These are phyloP conservation scores for Auricularia heimuer DNA, from an alignment of 768 basidiomycete species.

Conservation along the genomic window DNA sequence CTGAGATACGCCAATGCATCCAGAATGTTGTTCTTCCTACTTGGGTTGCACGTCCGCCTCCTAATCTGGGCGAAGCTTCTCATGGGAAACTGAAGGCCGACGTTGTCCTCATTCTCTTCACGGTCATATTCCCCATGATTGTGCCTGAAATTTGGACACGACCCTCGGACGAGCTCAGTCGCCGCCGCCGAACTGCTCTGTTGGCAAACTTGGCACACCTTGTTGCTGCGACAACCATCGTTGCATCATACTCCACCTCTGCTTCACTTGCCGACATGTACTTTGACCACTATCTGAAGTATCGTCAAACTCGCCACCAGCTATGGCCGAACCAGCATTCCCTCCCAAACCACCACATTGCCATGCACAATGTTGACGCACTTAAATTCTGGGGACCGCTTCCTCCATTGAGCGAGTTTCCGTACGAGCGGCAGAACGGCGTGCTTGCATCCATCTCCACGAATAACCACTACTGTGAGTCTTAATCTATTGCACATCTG, in stretches of 20 bases:
- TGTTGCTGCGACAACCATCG: neutral
- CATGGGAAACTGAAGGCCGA: slow-evolving; percentile 2
- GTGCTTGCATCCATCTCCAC: neutral
- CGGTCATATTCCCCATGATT: slow-evolving; percentile 20
- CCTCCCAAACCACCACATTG: neutral
- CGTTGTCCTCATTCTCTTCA: slow-evolving; percentile 16
- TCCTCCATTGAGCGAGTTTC: neutral
- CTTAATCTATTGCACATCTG: neutral
- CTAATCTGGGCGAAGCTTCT: neutral
- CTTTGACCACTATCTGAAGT: neutral
- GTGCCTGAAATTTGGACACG: slow-evolving; percentile 20
- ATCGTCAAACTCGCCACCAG: neutral
- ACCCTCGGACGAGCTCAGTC: neutral
- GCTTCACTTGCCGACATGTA: neutral
- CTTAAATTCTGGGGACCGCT: neutral
- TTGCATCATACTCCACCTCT: neutral
- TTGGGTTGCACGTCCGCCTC: neutral
- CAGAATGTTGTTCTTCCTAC: slow-evolving; percentile 1
- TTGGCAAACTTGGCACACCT: neutral
- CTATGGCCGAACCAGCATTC: neutral
- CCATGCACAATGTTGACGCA: neutral
- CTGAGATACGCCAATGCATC: slow-evolving; percentile 10
- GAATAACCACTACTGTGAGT: neutral
- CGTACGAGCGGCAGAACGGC: neutral
- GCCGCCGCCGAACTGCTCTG: slow-evolving; percentile 12